Conservation (phyloP, 306 rosid genomes). For the Medicago lupulina region DNA sequence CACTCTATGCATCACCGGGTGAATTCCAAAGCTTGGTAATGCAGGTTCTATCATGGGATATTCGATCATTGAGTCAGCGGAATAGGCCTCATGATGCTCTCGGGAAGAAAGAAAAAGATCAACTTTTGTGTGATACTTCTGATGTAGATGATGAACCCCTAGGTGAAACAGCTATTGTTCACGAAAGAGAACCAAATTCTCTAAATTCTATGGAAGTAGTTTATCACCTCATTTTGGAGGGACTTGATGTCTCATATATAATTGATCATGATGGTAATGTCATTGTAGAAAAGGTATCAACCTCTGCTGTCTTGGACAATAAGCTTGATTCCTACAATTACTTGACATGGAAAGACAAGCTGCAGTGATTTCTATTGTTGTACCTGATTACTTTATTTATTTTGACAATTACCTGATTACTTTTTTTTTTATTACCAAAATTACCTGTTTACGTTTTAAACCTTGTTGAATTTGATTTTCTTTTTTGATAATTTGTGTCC, state of each 20-base stretch:
- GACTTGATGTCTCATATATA: conserved; percentile 76
- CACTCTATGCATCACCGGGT: conserved; percentile 73
- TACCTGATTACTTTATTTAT: neutral
- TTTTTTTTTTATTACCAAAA: neutral
- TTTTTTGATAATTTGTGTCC: neutral
- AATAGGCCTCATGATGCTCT: conserved; percentile 61
- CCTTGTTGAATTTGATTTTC: neutral
- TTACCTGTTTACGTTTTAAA: neutral
- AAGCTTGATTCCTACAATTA: conserved; percentile 50
- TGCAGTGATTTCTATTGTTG: conserved; percentile 28
- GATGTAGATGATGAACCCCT: conserved; percentile 59
- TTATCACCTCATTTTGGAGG: conserved; percentile 81
- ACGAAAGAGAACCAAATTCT: conserved; percentile 41
- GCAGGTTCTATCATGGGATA: conserved; percentile 98
- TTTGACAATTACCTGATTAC: neutral
- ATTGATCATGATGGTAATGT: conserved; percentile 64
- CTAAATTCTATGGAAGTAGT: conserved; percentile 46
- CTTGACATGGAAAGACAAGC: conserved; percentile 52
- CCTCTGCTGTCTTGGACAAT: conserved; percentile 41
- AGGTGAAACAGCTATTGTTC: conserved; percentile 46
- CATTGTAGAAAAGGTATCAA: conserved; percentile 58
- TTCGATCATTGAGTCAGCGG: conserved; percentile 81
- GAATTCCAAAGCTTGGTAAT: conserved; percentile 73
- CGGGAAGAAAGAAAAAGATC: conserved; percentile 42
- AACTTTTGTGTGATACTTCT: conserved; percentile 42